Evolutionary conservation across 176 grass and related monocot species (phyloP).

Genomic region (barley (Hordeum vulgare)): DNA sequence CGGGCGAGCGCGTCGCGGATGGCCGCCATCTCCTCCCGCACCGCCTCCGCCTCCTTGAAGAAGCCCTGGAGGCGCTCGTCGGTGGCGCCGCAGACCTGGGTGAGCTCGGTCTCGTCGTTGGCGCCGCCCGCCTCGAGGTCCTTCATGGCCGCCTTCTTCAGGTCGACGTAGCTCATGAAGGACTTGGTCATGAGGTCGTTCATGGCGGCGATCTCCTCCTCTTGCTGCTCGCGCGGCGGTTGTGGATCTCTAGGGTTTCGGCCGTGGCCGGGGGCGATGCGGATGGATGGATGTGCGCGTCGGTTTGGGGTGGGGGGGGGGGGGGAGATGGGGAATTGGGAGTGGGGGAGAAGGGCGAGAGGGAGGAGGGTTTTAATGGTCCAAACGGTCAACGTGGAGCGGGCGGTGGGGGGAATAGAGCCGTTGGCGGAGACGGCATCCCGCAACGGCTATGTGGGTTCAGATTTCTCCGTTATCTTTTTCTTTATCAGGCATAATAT

Average conservation of each 20-base stretch:
- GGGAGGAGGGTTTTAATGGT: constrained; percentile 29
- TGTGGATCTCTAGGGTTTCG: constrained; percentile 1
- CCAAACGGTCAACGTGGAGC: constrained; percentile 34
- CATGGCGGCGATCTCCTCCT: constrained; percentile 39
- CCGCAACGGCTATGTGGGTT: constrained; percentile 28
- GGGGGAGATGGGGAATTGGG: neutral
- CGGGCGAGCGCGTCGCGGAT: constrained; percentile 69
- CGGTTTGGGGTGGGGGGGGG: no score
- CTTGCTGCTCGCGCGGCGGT: neutral
- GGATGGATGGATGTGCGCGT: neutral
- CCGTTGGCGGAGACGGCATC: constrained; percentile 13
- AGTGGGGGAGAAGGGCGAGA: neutral
- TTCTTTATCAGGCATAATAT: no score
- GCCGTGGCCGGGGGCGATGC: neutral
- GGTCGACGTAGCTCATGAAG: constrained; percentile 96
- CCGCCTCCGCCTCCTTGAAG: constrained; percentile 74
- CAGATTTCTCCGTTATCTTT: neutral
- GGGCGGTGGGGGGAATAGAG: constrained; percentile 25
- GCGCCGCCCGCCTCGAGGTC: constrained; percentile 62
- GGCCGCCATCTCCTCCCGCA: constrained; percentile 78
- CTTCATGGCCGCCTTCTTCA: constrained; percentile 95
- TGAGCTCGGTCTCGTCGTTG: constrained; percentile 38
- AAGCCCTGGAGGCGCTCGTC: constrained; percentile 74
- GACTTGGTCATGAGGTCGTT: constrained; percentile 99
- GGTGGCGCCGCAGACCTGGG: constrained; percentile 29